phyloP scores from a whole-genome alignment of 2,329 filamentous ascomycete genomes.

The Penicillium griseofulvum region DNA sequence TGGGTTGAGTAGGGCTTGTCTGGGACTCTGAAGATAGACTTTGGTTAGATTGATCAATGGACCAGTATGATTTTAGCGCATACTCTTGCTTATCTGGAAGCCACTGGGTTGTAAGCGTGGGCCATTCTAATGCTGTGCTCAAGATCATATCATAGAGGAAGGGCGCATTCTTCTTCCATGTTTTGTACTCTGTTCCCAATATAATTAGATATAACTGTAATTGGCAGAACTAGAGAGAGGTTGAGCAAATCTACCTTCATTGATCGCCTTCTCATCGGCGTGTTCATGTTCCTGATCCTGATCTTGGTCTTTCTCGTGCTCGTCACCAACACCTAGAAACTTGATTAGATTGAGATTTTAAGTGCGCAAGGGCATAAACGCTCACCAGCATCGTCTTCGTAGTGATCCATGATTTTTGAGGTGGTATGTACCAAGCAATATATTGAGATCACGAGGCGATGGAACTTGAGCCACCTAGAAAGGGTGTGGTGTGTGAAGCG shows the following conservation, averaged over 20 bases:
- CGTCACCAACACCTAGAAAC: slow-evolving; percentile 29
- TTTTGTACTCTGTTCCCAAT: slow-evolving; percentile 78
- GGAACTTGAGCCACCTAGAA: background rate
- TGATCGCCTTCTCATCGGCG: slow-evolving; percentile 84
- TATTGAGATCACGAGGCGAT: background rate
- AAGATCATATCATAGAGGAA: slow-evolving; percentile 98
- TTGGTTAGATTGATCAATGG: background rate
- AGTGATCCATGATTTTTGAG: slow-evolving; percentile 32
- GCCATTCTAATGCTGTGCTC: slow-evolving; percentile 93
- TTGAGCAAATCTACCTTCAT: slow-evolving; percentile 65
- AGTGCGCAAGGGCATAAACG: slow-evolving; percentile 7
- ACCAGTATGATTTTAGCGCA: slow-evolving; percentile 18
- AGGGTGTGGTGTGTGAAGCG: background rate
- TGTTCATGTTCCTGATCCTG: slow-evolving; percentile 65
- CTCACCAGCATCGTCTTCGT: slow-evolving; percentile 34
- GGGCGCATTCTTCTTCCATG: slow-evolving; percentile 99
- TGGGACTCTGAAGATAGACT: slow-evolving; percentile 54
- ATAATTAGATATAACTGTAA: slow-evolving; percentile 4
- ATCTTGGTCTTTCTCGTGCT: slow-evolving; percentile 30
- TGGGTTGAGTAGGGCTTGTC: slow-evolving; percentile 86
- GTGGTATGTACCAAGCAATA: background rate
- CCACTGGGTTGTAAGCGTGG: slow-evolving; percentile 96
- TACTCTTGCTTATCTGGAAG: slow-evolving; percentile 87
- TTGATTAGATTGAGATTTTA: slow-evolving; percentile 24
- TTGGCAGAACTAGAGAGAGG: background rate